Percentiles rank a stretch among this genome's conserved stretches.
phyloP scores from a whole-genome alignment of 1,284 basidiomycete genomes.

The Gomphus sp. region DNA sequence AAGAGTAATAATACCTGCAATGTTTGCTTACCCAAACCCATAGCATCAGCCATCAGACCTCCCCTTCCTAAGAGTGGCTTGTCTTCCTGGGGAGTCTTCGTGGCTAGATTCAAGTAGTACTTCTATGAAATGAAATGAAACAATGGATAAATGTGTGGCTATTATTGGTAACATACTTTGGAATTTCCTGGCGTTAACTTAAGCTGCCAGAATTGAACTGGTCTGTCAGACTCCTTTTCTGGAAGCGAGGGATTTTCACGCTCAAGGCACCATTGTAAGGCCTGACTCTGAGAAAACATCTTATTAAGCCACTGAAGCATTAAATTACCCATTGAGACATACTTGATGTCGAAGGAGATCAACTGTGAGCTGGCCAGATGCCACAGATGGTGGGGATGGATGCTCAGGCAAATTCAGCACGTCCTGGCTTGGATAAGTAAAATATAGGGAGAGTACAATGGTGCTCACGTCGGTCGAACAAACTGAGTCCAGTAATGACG shows the following conservation, averaged over 20 bases:
- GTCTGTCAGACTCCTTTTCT: constrained; percentile 50
- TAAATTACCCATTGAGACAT: constrained; percentile 14
- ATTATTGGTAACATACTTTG: constrained; percentile 4
- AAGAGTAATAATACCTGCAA: constrained; percentile 2
- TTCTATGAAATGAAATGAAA: neutral
- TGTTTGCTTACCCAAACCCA: constrained; percentile 50
- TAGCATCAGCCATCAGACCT: constrained; percentile 81
- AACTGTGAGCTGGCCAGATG: constrained; percentile 54
- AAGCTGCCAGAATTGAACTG: constrained; percentile 83
- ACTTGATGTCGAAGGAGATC: constrained; percentile 77
- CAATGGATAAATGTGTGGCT: neutral
- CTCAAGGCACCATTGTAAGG: constrained; percentile 69
- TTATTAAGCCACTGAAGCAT: constrained; percentile 1
- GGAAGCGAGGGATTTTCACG: constrained; percentile 70
- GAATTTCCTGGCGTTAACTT: constrained; percentile 30
- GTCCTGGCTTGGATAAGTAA: constrained; percentile 33
- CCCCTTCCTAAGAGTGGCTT: constrained; percentile 69
- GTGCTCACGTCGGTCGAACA: constrained; percentile 26
- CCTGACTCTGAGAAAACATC: constrained; percentile 48
- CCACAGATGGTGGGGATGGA: constrained; percentile 57
- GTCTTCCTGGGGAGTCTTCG: constrained; percentile 62
- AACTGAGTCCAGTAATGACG: constrained; percentile 57
- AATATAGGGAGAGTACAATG: neutral
- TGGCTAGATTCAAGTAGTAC: constrained; percentile 45
- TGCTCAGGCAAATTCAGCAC: constrained; percentile 58